These are phyloP conservation scores for Pisolithus sp. DNA, from an alignment of 768 basidiomycete species.

Conservation along the genomic window DNA sequence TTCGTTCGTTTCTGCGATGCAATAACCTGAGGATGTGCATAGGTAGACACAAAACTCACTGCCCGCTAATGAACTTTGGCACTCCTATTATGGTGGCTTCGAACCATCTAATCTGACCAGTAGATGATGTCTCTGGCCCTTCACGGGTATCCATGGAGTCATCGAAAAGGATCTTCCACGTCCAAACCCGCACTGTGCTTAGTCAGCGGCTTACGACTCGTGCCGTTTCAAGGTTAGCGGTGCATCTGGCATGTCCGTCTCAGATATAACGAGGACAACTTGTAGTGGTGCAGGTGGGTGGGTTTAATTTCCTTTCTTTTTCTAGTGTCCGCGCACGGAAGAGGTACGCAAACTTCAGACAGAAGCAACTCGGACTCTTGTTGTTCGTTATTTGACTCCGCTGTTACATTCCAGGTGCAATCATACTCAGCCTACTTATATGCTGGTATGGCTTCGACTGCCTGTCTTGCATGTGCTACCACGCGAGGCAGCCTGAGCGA, in stretches of 20 bases:
- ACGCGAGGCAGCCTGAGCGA: neutral
- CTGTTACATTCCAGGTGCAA: no score
- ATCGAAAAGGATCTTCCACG: no score
- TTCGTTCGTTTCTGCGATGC: constrained; percentile 22
- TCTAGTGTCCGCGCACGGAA: neutral
- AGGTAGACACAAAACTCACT: constrained; percentile 13
- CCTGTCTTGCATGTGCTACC: neutral
- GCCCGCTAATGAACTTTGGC: constrained; percentile 31
- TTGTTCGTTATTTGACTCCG: neutral
- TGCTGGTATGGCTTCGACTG: neutral
- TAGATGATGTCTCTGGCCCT: no score
- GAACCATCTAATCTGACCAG: no score
- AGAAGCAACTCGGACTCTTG: neutral
- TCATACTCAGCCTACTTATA: neutral
- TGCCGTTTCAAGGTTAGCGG: no score
- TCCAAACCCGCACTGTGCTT: no score
- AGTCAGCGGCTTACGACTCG: no score
- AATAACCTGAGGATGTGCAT: neutral
- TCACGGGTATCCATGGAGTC: no score
- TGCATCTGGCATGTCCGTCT: no score
- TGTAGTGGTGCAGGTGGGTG: no score
- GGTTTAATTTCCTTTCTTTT: neutral
- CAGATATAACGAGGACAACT: no score
- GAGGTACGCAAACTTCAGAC: neutral
- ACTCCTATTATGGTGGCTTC: constrained; percentile 25